Conservation (phyloP, 768 basidiomycete genomes). For the Rhodotorula kratochvilovae region DNA sequence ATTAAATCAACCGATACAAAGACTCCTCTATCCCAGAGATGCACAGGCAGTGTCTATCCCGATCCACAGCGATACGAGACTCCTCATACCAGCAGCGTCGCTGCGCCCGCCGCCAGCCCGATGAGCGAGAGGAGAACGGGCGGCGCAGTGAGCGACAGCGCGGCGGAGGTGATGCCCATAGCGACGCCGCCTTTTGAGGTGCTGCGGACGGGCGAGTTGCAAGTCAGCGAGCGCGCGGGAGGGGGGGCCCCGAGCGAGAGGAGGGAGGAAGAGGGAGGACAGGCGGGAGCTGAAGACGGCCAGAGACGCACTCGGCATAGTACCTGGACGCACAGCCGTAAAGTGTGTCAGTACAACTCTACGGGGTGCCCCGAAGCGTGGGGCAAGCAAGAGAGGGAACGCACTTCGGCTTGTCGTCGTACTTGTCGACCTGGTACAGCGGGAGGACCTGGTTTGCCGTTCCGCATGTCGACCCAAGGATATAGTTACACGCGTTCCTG, state of each 20-base stretch:
- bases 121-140: neutral
- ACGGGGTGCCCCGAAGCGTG: too few species aligned
- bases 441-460: slow-evolving; percentile 21
- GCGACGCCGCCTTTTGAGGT: slow-evolving; percentile 31
- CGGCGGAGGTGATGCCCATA: slow-evolving; percentile 6
- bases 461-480: slow-evolving; percentile 26
- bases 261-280: neutral
- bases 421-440: slow-evolving; percentile 18
- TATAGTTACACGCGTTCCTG: slow-evolving; percentile 20
- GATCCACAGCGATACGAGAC: too few species aligned
- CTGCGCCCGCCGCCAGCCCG: too few species aligned
- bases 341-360: too few species aligned
- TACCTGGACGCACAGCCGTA: neutral
- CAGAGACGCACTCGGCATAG: slow-evolving; percentile 8
- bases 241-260: neutral
- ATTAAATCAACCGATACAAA: too few species aligned
- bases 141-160: neutral
- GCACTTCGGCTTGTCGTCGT: slow-evolving; percentile 21
- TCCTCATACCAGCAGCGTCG: too few species aligned
- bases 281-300: neutral
- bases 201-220: neutral
- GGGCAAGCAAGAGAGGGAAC: neutral
- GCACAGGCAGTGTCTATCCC: too few species aligned
- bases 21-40: too few species aligned
- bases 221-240: too few species aligned